phyloP scores from a whole-genome alignment of 2,329 filamentous ascomycete species.

The Eutypa lata region DNA sequence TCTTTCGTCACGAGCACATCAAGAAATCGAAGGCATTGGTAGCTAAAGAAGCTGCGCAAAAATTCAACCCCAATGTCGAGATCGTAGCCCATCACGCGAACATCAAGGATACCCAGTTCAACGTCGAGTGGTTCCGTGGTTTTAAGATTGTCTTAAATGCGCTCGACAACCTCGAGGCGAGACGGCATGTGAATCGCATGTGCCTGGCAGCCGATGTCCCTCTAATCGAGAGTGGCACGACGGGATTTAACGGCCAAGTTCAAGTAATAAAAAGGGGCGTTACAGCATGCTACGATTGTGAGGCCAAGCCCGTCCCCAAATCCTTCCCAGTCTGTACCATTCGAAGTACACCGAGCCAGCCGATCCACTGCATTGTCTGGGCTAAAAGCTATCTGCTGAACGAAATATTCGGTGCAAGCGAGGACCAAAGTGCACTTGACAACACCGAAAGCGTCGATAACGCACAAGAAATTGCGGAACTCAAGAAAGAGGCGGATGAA shows the following conservation, averaged over 20 bases:
- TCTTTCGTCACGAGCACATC: conserved; percentile 95
- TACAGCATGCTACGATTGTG: conserved; percentile 96
- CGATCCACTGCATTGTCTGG: conserved; percentile 99
- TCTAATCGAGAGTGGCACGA: conserved; percentile 93
- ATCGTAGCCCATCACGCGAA: conserved; percentile 90
- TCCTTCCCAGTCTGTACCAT: conserved; percentile 97
- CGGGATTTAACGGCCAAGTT: conserved; percentile 95
- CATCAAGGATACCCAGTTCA: conserved; percentile 87
- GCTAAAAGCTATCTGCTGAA: conserved; percentile 94
- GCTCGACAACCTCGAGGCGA: conserved; percentile 89
- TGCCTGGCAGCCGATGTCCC: conserved; percentile 88
- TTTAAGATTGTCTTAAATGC: conserved; percentile 95
- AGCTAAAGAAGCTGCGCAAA: conserved; percentile 84
- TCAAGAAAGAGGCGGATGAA: conserved; percentile 79
- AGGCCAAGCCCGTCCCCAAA: conserved; percentile 83
- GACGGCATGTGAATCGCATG: conserved; percentile 96
- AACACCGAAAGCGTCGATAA: conserved; percentile 80
- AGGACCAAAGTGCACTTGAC: conserved; percentile 81
- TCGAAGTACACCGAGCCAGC: conserved; percentile 89
- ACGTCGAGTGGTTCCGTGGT: conserved; percentile 78
- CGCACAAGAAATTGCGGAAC: conserved; percentile 80
- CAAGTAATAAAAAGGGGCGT: conserved; percentile 91
- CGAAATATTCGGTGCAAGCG: conserved; percentile 88
- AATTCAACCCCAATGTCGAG: conserved; percentile 84
- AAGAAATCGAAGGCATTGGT: conserved; percentile 95